phyloP scores from a whole-genome alignment of 257 asterid genomes.

The Lithospermum erythrorhizon region DNA sequence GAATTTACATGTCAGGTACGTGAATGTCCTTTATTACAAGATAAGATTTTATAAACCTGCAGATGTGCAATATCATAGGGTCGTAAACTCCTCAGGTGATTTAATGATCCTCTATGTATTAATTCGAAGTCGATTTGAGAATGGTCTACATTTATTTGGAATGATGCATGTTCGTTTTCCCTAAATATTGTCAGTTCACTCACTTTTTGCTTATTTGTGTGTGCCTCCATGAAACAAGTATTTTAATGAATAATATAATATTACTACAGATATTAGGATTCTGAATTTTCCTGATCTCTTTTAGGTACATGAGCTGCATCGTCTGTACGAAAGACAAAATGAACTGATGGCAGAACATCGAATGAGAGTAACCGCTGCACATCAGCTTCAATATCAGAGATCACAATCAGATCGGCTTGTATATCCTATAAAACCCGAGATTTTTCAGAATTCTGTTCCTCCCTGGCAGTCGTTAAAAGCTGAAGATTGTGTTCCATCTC shows the following conservation, averaged over 20 bases:
- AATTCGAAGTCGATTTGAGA: too few species aligned
- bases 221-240: background rate
- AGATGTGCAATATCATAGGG: background rate
- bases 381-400: slow-evolving; percentile 20
- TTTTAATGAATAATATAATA: background rate
- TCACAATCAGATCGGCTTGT: slow-evolving; percentile 20
- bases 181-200: background rate
- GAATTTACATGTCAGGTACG: slow-evolving; percentile 66
- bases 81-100: background rate
- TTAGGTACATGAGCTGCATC: slow-evolving; percentile 78
- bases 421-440: slow-evolving; percentile 17
- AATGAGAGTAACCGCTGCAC: slow-evolving; percentile 22
- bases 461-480: slow-evolving; percentile 22
- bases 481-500: slow-evolving; percentile 16
- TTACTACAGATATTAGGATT: background rate
- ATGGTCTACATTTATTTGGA: background rate
- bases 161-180: background rate
- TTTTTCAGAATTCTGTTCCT: slow-evolving; percentile 25
- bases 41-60: background rate
- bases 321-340: slow-evolving; percentile 48
- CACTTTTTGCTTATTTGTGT: background rate
- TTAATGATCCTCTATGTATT: background rate
- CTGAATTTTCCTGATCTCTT: slow-evolving; percentile 7
- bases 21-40: background rate
- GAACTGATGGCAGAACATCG: slow-evolving; percentile 52